These are phyloP conservation scores for Podila epicladia DNA, from an alignment of 192 early-diverging fungal species.

Conservation along the genomic window DNA sequence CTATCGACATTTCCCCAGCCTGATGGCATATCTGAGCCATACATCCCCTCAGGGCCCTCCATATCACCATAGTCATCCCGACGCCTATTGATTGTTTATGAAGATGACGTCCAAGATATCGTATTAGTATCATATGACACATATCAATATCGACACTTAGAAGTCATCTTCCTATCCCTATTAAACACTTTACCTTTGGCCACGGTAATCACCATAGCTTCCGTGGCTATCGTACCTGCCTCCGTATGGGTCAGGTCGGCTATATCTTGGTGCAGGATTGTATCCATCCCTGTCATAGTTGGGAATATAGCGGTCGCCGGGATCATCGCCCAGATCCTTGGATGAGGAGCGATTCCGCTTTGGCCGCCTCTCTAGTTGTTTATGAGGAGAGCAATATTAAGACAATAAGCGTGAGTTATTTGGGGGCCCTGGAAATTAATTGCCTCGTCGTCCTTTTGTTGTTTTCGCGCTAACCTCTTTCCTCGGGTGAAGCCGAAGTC, in stretches of 20 bases:
- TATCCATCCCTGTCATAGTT: conserved; percentile 87
- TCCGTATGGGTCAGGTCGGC: conserved; percentile 44
- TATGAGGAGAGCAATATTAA: no score
- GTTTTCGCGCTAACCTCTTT: conserved; percentile 23
- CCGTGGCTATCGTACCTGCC: conserved; percentile 51
- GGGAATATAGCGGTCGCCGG: conserved; percentile 85
- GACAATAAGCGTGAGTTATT: background rate
- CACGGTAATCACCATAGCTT: conserved; percentile 53
- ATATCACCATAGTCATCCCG: conserved; percentile 51
- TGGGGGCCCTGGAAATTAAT: background rate
- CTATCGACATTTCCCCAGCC: conserved; percentile 44
- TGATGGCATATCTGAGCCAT: conserved; percentile 41
- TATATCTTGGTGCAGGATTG: conserved; percentile 65
- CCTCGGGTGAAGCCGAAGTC: conserved; percentile 42
- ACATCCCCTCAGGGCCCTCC: conserved; percentile 46
- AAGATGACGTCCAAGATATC: background rate
- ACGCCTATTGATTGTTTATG: conserved; percentile 16
- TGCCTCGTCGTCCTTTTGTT: background rate
- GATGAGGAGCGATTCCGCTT: conserved; percentile 42
- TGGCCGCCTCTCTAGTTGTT: conserved; percentile 34
- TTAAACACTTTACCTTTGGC: conserved; percentile 30
- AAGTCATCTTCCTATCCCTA: background rate
- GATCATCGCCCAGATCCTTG: conserved; percentile 54
- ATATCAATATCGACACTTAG: background rate
- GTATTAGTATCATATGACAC: background rate